Evolutionary conservation across 352 stramenopile species (phyloP).

Genomic region (Globisporangium apiculatum): DNA sequence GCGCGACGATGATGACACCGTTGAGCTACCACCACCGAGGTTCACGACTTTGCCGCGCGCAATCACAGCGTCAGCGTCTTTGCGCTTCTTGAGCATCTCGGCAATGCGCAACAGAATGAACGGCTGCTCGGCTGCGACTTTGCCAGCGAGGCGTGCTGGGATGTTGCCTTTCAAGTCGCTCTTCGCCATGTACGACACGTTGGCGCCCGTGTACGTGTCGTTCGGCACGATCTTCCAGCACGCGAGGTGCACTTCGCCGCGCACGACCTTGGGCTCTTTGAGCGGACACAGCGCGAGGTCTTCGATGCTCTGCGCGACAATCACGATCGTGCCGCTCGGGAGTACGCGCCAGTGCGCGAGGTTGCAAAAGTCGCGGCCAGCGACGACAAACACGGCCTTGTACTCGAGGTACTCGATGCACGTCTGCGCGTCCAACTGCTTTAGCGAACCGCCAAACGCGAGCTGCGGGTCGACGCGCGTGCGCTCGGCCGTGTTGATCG

Average conservation of each 20-base stretch:
- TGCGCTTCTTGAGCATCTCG: constrained; percentile 49
- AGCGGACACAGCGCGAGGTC: constrained; percentile 42
- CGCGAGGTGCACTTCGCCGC: constrained; percentile 52
- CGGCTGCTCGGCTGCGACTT: constrained; percentile 55
- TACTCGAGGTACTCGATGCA: constrained; percentile 68
- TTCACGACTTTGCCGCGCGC: constrained; percentile 41
- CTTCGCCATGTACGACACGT: constrained; percentile 67
- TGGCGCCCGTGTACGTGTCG: constrained; percentile 37
- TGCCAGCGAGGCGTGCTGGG: constrained; percentile 49
- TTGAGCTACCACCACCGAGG: constrained; percentile 7
- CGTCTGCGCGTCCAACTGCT: constrained; percentile 48
- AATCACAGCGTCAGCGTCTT: constrained; percentile 22
- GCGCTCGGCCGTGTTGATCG: constrained; percentile 40
- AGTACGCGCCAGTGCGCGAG: constrained; percentile 66
- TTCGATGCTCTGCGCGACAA: constrained; percentile 65
- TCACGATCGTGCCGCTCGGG: constrained; percentile 49
- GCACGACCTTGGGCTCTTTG: constrained; percentile 66
- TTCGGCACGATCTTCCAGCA: constrained; percentile 66
- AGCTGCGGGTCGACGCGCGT: constrained; percentile 55
- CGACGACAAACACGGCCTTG: constrained; percentile 73
- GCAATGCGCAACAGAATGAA: constrained; percentile 52
- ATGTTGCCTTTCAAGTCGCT: constrained; percentile 70
- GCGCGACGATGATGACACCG: neutral
- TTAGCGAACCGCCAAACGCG: constrained; percentile 31
- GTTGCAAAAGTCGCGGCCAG: constrained; percentile 66